Evolutionary conservation across 2,329 filamentous ascomycete genomes (phyloP), one percentile per base, ranked within the genome.

Genomic region (Fusarium sp.): DNA sequence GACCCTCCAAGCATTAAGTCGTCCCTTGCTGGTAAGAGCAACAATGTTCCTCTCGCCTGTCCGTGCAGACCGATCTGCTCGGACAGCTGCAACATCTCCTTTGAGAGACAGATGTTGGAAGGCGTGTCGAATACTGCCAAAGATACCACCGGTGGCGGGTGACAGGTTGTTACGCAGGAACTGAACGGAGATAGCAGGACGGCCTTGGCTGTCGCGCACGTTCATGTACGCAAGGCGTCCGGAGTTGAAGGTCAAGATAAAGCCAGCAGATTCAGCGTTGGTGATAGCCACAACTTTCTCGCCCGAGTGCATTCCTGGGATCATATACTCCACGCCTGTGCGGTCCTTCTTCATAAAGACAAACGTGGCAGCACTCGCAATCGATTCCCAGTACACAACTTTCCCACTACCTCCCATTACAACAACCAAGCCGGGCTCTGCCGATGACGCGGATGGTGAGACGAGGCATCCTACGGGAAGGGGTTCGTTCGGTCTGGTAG

Each of bases 351-450:
- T 91, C 75, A 95, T 92, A 42, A 97, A 88, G 68, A 92, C 93
- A 58, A 97, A 86, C 1, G 93, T 93, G 41, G 94, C 92, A 12
- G 93, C 94, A 78, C 90, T 94, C 59, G 95, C 94, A 68, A 98
- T 92, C 41, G 93, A 97, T 78, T 98, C 96, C 94, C 96, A 98
- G 79, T 96, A 98, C 46, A 93, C 90, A 55, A 98, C 89, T 79
- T 91, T 94, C 55, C 96, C 96, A 50, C 87, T 94, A 20, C 88
- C 88, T 14, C 95, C 92, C 82, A 95, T 93, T 40, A 98, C 86
- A 40, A 98, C 88, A 28, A 99, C 89, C 40, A 99, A 86, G 4
- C 96, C 96, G 34, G 94, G 92, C 72, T 97, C 92, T 50, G 89
- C 88, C n/a, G 88, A 89, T 7, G 90, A 90, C 13, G 92, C 90